These are phyloP conservation scores for Cladosporium sp. DNA, from an alignment of 2,329 filamentous ascomycete species.

Conservation along the genomic window DNA sequence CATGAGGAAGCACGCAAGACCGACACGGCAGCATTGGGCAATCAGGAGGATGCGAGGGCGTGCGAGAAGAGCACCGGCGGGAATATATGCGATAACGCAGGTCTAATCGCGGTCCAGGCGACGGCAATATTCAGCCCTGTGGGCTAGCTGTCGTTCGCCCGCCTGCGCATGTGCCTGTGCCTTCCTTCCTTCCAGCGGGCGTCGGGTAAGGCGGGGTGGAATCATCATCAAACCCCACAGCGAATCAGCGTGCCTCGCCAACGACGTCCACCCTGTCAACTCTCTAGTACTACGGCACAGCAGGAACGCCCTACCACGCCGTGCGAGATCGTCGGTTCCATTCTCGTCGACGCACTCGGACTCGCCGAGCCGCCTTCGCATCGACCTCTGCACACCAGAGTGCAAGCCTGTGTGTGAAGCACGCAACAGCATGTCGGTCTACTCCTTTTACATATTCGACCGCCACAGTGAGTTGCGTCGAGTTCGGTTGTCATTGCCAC, in stretches of 20 bases:
- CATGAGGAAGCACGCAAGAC: neutral
- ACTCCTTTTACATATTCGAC: constrained; percentile 98
- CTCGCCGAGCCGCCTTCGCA: neutral
- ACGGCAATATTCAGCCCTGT: neutral
- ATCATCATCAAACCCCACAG: neutral
- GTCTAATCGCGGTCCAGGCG: neutral
- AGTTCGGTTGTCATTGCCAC: neutral
- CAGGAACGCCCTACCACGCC: neutral
- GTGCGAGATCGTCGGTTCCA: neutral
- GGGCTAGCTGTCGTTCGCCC: neutral
- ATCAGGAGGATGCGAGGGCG: neutral
- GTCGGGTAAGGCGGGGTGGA: neutral
- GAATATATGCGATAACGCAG: neutral
- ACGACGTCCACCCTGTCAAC: neutral
- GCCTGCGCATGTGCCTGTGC: neutral
- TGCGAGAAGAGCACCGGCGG: neutral
- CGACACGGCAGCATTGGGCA: constrained; percentile 4
- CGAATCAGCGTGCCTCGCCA: neutral
- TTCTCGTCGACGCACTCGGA: neutral
- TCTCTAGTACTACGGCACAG: too few species aligned
- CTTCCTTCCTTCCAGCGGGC: neutral
- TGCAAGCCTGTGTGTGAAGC: neutral
- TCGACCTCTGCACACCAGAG: neutral
- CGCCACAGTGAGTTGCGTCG: constrained; percentile 71
- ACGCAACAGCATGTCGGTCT: constrained; percentile 74